Evolutionary conservation across 2,329 filamentous ascomycete genomes (phyloP), one percentile per base, ranked within the genome.

Genomic region (Passalora sequoiae): DNA sequence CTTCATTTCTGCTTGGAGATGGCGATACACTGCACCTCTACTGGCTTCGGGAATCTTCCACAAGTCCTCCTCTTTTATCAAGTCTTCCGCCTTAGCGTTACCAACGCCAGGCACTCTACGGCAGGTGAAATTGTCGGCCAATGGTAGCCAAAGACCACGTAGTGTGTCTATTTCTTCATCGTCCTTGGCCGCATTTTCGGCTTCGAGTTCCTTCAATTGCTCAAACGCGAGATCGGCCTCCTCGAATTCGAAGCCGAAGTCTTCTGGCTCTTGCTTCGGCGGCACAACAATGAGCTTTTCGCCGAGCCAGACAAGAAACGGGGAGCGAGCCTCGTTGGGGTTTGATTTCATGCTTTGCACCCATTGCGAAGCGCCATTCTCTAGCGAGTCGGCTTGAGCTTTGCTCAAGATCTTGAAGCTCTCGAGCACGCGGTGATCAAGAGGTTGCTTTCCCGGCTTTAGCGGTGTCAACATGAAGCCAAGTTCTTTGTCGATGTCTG

Each of bases 11-110:
- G 70, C 64, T 52, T 82, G 78, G 43, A 91, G 73, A 43, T 77
- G 68, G 31, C 77, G 75, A 62, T 89, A 94, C 0, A 91, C 69
- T 0, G 72, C 68, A 0, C 81, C 81, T 4, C 87, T 78, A 13
- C 73, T 62, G 3, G 66, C 61, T 0, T 64, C 54, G 0, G 73
- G 71, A 8, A 91, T 76, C 0, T 73, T 69, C 65, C 78, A 86
- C 12, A 91, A 62, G 52, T 89, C 74, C 0, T 69, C 38, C 16
- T 63, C 61, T 38, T 66, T 54, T 30, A 73, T 52, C 24, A 67
- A 54, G 32, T 66, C 50, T 39, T 67, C 46, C 27, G 71, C 55
- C 37, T 67, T 54, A 20, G 59, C 40, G 38, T 63, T 56, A 8
- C 12, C 20, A 15, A 61, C 43, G 10, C 54, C 54, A 4, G 51